Evolutionary conservation across 2,329 filamentous ascomycete species (phyloP), one percentile per base, ranked within the genome.

Genomic region (Ilyonectria sp.): DNA sequence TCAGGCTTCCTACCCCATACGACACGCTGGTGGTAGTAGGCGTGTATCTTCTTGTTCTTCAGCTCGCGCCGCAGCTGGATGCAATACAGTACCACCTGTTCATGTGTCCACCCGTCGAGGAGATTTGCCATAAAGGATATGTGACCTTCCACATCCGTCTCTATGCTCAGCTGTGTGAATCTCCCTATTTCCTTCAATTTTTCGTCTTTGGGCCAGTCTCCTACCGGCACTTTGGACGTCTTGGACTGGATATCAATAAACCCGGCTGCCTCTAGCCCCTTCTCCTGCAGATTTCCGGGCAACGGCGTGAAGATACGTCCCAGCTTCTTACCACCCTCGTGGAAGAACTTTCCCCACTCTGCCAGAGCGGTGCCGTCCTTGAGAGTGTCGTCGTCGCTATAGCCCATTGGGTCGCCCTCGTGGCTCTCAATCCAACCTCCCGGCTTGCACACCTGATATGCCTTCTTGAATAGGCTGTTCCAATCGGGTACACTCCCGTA

Each of bases 401-500:
- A 21, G 29, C 64, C 69, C 55, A 66, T 68, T 2, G 75, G 71
- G 1, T 76, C 74, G 2, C 75, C 75, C 53, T 80, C 78, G 9
- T 78, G 67, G 35, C 77, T 69, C 65, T 82, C 78, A n/a, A 82
- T 54, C 71, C 77, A 82, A 8, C 86, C 89, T 10, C 89, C 89
- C 0, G 90, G 88, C 69, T 85, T 86, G 19, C 89, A 80, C 47
- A 87, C 84, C 62, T 82, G 82, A 74, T 80, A 88, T 2, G 85
- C 79, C 63, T 86, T 84, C 47, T 79, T 76, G 63, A 90, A 84
- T 5, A 91, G 76, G 11, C 83, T 80, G 40, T 83, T 82, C 79
- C 89, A 91, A 70, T 90, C 88, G 3, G 81, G 78, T 63, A 91
- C 85, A 62, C 85, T 85, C 26, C 89, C 90, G 4, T 85, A 81